Evolutionary conservation across 805 yeast genomes (phyloP), one percentile per base, ranked within the genome.

Genomic region (Ogataea paradorogensis): DNA sequence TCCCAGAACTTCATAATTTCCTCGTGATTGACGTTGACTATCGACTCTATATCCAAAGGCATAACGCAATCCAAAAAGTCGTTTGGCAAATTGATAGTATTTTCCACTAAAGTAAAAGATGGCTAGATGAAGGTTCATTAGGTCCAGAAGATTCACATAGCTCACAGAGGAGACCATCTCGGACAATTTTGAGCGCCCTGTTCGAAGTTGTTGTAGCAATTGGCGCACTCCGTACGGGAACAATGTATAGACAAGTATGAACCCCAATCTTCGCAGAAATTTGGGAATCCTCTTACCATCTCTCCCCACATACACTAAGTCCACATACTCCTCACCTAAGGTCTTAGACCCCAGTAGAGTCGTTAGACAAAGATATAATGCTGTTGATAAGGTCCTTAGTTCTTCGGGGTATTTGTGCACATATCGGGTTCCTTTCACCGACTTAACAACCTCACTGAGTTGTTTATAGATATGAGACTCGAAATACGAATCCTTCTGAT

Each of bases 321-420:
- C 96, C 10, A 89, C 89, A 61, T 91, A 91, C 62, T 91, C 97
- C 58, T 91, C 98, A 1, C 99, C 99, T 20, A 93, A 64, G 0
- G 98, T 91, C 38, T 91, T 71, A 1, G 85, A 76, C 0, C 91
- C 91, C 5, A 76, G 43, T 10, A 84, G 63, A 0, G 96, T 90
- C 0, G 97, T 91, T 15, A 86, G 63, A 2, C 73, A 60, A n/a
- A 87, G 66, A 56, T 91, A 91, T 0, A 82, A 30, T 1, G 81
- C 59, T 37, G 80, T 80, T 8, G 84, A 76, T 2, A 69, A 56
- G 0, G 78, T 71, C 0, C 80, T 65, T 10, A 89, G 67, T 50
- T 82, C 86, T 30, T 76, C 73, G 2, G 84, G 75, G 50, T 82
- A 74, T 3, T 73, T 63, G 53, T 85, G 82, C 9, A 81, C 69